Base-by-base conservation (phyloP, 345 rosid genomes). In the Acer negundo region DNA sequence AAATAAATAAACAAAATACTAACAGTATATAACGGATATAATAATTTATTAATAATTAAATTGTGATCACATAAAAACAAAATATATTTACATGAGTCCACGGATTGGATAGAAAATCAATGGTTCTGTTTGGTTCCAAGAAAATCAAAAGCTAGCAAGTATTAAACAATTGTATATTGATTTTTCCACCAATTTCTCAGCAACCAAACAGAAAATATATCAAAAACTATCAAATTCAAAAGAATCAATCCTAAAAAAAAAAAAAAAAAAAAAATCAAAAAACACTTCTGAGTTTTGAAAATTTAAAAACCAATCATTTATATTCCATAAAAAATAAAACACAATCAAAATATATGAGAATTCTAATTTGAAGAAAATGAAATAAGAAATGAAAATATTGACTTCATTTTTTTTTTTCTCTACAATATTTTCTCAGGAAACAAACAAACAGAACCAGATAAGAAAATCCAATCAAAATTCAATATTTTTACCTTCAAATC, bases 401-500 rank as follows among this genome's bases (percentile, higher is more conserved):
- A 58, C 24, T 58, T 58, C n/a, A 51, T 51, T 51, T 35, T 35
- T 4, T 4, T 35, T 35, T 35, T 35, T 51, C 2, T 10, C 22
- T 3, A 65, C 1, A n/a, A 10, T 23, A 28, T 17, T 72, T 70
- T 65, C 78, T 55, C 69, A 23, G 31, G 73, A 81, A 79, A 62
- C 80, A 80, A 79, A 59, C 70, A 80, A 74, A 61, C 59, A 74
- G 7, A 7, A 72, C 61, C 49, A 49, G 63, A 65, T 15, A 16
- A 74, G 63, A 31, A 49, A 62, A 59, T 22, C 7, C 31, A 65
- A 73, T 49, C 1, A 16, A 42, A 42, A 16, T 20, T 26, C 58
- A 61, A 73, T 19, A 73, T 19, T 17, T 35, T 26, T 71, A 96
- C 99, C 95, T 89, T 90, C 80, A 96, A 85, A 53, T 96, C 98